Evolutionary conservation across 805 yeast species (phyloP).

Genomic region (Starmerella stellata): DNA sequence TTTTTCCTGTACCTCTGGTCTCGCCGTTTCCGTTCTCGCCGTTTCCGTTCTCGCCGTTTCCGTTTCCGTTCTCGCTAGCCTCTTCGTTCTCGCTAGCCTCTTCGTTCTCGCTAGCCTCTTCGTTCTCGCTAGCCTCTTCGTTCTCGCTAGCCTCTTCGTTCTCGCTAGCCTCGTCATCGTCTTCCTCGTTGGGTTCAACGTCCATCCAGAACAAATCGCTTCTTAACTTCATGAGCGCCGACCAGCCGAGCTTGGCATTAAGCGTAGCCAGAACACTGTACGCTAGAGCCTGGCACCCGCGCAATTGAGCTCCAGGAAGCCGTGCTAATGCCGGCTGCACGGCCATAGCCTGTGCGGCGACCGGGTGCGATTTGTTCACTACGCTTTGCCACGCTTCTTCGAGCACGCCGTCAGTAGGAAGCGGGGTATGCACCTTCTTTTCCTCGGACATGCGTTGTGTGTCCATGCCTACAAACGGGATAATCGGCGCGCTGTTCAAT

Average conservation of each 20-base stretch:
- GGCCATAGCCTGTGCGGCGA: slow-evolving; percentile 8
- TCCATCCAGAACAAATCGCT: slow-evolving; percentile 68
- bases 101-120: not conserved
- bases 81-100: not conserved
- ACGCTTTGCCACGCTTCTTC: slow-evolving; percentile 31
- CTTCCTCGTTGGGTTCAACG: slow-evolving; percentile 20
- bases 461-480: slow-evolving; percentile 32
- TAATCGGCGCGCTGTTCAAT: slow-evolving; percentile 61
- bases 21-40: not conserved
- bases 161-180: slow-evolving; percentile 8
- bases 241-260: slow-evolving; percentile 66
- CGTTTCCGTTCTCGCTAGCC: not conserved
- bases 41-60: not conserved
- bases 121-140: not conserved
- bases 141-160: not conserved
- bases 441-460: slow-evolving; percentile 29
- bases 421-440: slow-evolving; percentile 30
- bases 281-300: slow-evolving; percentile 39
- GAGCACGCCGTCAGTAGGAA: slow-evolving; percentile 37
- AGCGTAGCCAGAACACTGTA: slow-evolving; percentile 57
- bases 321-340: slow-evolving; percentile 32
- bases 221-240: slow-evolving; percentile 44
- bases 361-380: slow-evolving; percentile 20
- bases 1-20: not conserved
- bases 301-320: slow-evolving; percentile 34